Base-by-base conservation (phyloP, 495 filamentous ascomycete species). In the Penicillium roqueforti region DNA sequence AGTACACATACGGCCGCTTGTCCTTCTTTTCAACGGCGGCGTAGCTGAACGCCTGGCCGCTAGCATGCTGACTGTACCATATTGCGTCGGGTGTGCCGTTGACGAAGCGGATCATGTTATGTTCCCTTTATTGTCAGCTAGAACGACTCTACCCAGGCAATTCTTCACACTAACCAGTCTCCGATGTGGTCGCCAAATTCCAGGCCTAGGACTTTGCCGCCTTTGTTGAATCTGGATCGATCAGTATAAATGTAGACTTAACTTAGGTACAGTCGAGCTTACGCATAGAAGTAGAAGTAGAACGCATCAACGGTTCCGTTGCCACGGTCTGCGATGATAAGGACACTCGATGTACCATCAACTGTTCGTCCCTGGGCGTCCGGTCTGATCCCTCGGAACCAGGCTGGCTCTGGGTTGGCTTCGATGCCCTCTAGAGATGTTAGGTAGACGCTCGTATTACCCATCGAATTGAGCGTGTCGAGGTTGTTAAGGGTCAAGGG, bases 201-300 rank as follows among this genome's bases (percentile, higher is more conserved):
- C 59, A 78, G 56, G 5, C 73, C 77, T 3, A 83, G 42, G 0
- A 83, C 74, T 0, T 51, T 77, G 23, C 73, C 69, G 8, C 77
- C 76, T 53, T 75, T 73, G 55, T 86, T 83, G 53, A 77, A 76
- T 26, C 73, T 76, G 14, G 44, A 14, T 22, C 2, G 0, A 13
- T 54, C 29, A 54, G 60, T 16, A 55, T 16, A 54, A 37, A 43
- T 31, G 14, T 11, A n/a, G 1, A 13, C 9, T 3, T 4, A 2
- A 2, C 4, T 23, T 9, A 0, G 16, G 7, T 25, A 25, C 2
- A 9, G 20, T 3, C 4, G 6, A 10, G 29, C 74, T 64, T 40
- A 86, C 56, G 83, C 75, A 54, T 84, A 87, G 58, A 87, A 87
- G 56, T 87, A 87, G 55, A 87, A 80, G 59, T 87, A 87, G 51